phyloP scores from a whole-genome alignment of 2,329 filamentous ascomycete genomes.

The Fusarium goolgardi region DNA sequence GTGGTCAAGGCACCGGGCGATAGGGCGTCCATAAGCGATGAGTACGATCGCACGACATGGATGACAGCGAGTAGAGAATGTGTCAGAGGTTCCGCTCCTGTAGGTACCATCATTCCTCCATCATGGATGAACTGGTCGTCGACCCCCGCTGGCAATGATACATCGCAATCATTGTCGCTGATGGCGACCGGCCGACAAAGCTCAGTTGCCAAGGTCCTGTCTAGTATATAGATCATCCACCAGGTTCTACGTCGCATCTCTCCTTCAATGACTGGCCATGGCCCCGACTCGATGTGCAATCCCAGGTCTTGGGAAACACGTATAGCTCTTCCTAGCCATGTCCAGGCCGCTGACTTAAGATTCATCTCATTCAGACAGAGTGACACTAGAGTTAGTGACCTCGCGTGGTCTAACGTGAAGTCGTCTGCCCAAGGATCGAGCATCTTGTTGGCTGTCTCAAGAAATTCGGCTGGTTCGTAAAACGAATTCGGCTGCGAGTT shows the following conservation, averaged over 20 bases:
- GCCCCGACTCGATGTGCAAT: constrained; percentile 78
- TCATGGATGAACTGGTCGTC: constrained; percentile 82
- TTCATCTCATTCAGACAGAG: constrained; percentile 89
- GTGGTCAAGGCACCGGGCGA: constrained; percentile 73
- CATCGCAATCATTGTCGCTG: constrained; percentile 88
- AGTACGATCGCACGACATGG: constrained; percentile 82
- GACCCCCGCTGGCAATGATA: constrained; percentile 79
- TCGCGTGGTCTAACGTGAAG: constrained; percentile 78
- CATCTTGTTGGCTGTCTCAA: constrained; percentile 76
- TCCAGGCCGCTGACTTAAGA: constrained; percentile 84
- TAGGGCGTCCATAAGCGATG: constrained; percentile 77
- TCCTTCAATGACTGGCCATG: constrained; percentile 79
- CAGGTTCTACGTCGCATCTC: constrained; percentile 90
- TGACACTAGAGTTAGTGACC: constrained; percentile 77
- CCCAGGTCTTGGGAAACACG: constrained; percentile 86
- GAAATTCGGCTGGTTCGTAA: constrained; percentile 68
- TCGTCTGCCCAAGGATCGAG: constrained; percentile 87
- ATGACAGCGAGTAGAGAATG: constrained; percentile 83
- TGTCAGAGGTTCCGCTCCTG: constrained; percentile 66
- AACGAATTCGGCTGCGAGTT: constrained; percentile 65
- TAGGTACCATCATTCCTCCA: constrained; percentile 64
- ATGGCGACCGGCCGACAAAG: constrained; percentile 84
- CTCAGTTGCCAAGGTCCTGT: constrained; percentile 83
- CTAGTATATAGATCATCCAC: constrained; percentile 94
- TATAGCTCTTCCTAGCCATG: constrained; percentile 84